Percentiles rank a stretch among this genome's conserved stretches.
Conservation (phyloP, 768 basidiomycete species). For the Calvatia gigantea region DNA sequence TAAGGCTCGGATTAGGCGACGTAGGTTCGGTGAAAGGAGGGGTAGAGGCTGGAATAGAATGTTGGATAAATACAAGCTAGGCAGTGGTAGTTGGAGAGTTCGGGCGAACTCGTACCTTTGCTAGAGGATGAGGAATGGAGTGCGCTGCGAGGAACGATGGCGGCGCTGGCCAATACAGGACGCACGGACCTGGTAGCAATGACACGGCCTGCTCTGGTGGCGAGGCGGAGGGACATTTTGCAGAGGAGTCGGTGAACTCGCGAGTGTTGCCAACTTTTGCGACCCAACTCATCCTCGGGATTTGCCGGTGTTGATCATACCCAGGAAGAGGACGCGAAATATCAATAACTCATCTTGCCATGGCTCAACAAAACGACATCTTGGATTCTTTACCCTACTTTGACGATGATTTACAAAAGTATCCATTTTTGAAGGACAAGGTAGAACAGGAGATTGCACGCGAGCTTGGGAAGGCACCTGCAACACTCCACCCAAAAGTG, state of each 20-base stretch:
- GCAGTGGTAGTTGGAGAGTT: slow-evolving; percentile 7
- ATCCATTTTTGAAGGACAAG: slow-evolving; percentile 66
- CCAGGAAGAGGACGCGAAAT: neutral
- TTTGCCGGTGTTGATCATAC: slow-evolving; percentile 29
- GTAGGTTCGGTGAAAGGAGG: slow-evolving; percentile 88
- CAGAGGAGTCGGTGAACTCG: slow-evolving; percentile 15
- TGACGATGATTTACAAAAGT: slow-evolving; percentile 85
- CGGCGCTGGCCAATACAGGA: slow-evolving; percentile 21
- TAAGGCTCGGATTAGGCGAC: slow-evolving; percentile 80
- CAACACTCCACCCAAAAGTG: slow-evolving; percentile 64
- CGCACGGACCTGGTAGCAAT: slow-evolving; percentile 39
- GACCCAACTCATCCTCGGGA: slow-evolving; percentile 21
- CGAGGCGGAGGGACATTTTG: slow-evolving; percentile 36
- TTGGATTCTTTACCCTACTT: slow-evolving; percentile 93
- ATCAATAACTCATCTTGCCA: neutral
- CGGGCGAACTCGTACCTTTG: slow-evolving; percentile 38
- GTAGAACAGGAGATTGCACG: slow-evolving; percentile 75
- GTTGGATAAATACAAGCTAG: slow-evolving; percentile 11
- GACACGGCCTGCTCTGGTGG: slow-evolving; percentile 38
- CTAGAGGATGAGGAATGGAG: slow-evolving; percentile 46
- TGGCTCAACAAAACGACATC: slow-evolving; percentile 29
- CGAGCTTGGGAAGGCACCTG: slow-evolving; percentile 55
- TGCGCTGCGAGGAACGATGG: slow-evolving; percentile 19
- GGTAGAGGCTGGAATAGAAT: slow-evolving; percentile 48
- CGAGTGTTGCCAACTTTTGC: slow-evolving; percentile 11